Percentiles rank a stretch among this genome's conserved stretches.
phyloP scores from a whole-genome alignment of 2,329 filamentous ascomycete species.

The Aspergillus pseudoviridinutans region DNA sequence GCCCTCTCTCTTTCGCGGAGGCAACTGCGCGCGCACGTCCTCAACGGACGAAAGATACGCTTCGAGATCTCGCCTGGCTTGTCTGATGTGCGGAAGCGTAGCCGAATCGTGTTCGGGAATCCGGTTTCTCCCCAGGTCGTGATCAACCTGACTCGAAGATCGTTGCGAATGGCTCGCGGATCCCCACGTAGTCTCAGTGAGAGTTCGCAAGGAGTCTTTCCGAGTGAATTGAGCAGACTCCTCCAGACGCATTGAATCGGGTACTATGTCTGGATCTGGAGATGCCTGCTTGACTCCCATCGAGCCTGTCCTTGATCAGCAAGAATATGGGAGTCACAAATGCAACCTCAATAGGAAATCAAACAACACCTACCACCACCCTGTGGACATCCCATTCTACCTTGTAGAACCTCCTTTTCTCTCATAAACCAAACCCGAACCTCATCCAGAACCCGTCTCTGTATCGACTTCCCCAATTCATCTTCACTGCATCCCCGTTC shows the following conservation, averaged over 20 bases:
- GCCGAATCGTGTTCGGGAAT: background rate
- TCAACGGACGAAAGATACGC: slow-evolving; percentile 25
- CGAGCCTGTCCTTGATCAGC: background rate
- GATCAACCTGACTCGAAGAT: background rate
- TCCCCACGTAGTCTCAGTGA: slow-evolving; percentile 13
- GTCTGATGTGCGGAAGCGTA: slow-evolving; percentile 10
- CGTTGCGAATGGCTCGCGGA: background rate
- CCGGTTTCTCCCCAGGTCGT: background rate
- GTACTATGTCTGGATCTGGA: slow-evolving; percentile 6
- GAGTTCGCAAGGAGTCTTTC: background rate
- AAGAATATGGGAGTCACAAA: background rate
- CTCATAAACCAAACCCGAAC: background rate
- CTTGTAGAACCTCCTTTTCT: background rate
- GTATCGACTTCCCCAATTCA: background rate
- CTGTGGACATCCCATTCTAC: background rate
- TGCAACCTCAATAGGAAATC: too few species aligned
- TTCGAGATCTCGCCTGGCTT: slow-evolving; percentile 18
- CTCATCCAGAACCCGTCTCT: background rate
- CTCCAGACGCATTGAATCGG: slow-evolving; percentile 12
- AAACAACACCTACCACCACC: background rate
- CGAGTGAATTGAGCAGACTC: background rate
- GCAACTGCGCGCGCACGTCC: slow-evolving; percentile 13
- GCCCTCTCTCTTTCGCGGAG: slow-evolving; percentile 13
- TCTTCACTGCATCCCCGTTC: background rate
- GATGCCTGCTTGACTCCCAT: background rate